Base-by-base conservation (phyloP, 2,329 filamentous ascomycete species). In the Xylariomycetidae sp. region DNA sequence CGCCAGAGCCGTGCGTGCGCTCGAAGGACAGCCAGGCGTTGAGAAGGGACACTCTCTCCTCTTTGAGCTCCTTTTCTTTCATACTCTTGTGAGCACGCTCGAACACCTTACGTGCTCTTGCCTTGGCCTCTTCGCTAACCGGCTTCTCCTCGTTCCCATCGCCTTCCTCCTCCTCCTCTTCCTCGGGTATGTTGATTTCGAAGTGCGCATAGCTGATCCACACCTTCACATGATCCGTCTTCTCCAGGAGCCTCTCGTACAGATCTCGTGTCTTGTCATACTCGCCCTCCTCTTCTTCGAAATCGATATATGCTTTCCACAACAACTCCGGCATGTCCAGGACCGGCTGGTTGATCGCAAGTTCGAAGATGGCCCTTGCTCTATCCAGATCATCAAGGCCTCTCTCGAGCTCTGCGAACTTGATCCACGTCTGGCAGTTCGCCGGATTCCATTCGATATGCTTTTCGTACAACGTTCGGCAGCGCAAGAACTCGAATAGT, bases 131-230 rank as follows among this genome's bases (percentile, higher is more conserved):
- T 15, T 92, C 87, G 61, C 83, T 88, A 53, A 94, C 75, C 3
- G 63, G 82, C 64, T 52, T 78, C 67, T 83, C 80, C 39, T 81
- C 77, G 14, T 76, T 74, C 28, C 74, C 72, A 30, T 78, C 77
- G 14, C 75, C 77, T 3, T 70, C 70, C 8, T 72, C 72, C 15
- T 74, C 69, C 9, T 67, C 80, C 26, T 78, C 77, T 33, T 78
- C 77, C 37, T 94, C 88, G 27, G 88, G 88, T 0, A 95, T 81
- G 58, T 92, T 90, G 67, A 97, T 87, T 63, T 98, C 92, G 55
- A 98, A 97, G 59, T 94, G 86, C n/a, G 92, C 92, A 64, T 90
- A 98, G 59, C 86, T 90, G 61, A 92, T 94, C 92, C 92, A 98
- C 40, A 98, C 92, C 70, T 97, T 98, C 70, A 96, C 88, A 56